Percentiles rank a stretch among this genome's conserved stretches.
Conservation (phyloP, 805 yeast genomes). For the Ogataea nakhonphanomensis region DNA sequence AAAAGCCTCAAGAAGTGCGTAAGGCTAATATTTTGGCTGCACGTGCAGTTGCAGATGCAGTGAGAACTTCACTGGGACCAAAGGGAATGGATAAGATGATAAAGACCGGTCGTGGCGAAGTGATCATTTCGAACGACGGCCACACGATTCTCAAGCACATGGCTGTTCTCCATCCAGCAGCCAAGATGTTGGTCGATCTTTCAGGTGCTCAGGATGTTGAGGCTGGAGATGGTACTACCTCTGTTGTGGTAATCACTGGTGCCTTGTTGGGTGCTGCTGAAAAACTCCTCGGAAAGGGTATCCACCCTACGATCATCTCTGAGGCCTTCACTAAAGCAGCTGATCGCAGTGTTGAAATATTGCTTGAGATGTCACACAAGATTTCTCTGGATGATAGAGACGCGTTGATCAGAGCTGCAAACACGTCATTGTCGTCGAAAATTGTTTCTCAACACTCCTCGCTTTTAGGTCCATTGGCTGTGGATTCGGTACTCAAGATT, state of each 20-base stretch:
- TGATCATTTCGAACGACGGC: conserved; percentile 95
- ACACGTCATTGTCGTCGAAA: conserved; percentile 90
- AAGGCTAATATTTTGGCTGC: conserved; percentile 88
- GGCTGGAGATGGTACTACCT: conserved; percentile 99
- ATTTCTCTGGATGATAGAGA: conserved; percentile 79
- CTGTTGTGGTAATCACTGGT: conserved; percentile 94
- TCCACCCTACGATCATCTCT: conserved; percentile 93
- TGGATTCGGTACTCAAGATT: conserved; percentile 85
- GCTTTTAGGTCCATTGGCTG: conserved; percentile 87
- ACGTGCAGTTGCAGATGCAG: conserved; percentile 91
- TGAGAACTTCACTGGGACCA: conserved; percentile 94
- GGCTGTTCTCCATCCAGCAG: conserved; percentile 99
- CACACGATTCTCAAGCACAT: conserved; percentile 94
- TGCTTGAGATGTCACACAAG: conserved; percentile 79
- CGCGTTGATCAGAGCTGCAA: conserved; percentile 84
- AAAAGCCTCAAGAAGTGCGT: conserved; percentile 93
- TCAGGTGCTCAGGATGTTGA: conserved; percentile 98
- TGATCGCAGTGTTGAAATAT: conserved; percentile 70
- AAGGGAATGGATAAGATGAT: conserved; percentile 99
- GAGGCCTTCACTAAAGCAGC: conserved; percentile 93
- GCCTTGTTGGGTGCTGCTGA: conserved; percentile 95
- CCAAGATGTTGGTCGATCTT: conserved; percentile 93
- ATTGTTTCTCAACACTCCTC: conserved; percentile 91
- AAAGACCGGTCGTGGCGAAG: conserved; percentile 87
- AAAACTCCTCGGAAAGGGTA: conserved; percentile 79